Conservation (phyloP, 139 green algal genomes). For the Spirogloea muscicola region DNA sequence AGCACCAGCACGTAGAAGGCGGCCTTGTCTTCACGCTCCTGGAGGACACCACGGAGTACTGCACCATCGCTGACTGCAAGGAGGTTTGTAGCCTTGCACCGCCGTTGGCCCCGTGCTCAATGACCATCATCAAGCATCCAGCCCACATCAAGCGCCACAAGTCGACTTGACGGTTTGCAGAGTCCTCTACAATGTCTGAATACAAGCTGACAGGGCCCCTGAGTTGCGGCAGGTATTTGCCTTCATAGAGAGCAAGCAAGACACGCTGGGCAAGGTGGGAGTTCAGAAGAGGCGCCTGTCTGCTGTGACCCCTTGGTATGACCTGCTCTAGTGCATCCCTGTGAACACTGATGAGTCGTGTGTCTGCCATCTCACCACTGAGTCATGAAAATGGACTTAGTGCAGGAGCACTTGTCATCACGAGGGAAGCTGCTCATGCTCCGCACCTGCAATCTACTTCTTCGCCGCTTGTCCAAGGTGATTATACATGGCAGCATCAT, state of each 20-base stretch:
- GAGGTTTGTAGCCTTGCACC: constrained; percentile 5
- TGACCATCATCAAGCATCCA: neutral
- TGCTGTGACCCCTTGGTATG: too few relatives aligned
- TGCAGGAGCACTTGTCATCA: too few relatives aligned
- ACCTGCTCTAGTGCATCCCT: too few relatives aligned
- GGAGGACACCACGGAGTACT: constrained; percentile 27
- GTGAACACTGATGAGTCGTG: too few relatives aligned
- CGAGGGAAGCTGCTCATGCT: constrained; percentile 56
- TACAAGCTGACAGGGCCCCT: neutral
- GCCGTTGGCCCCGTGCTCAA: neutral
- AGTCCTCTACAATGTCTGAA: neutral
- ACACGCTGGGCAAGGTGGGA: constrained; percentile 19
- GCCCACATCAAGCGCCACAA: too few relatives aligned
- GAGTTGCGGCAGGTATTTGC: constrained; percentile 24
- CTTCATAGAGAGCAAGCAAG: constrained; percentile 37
- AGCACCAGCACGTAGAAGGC: neutral
- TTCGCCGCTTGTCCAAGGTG: constrained; percentile 57
- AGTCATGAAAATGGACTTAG: too few relatives aligned
- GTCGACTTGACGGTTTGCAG: constrained; percentile 4
- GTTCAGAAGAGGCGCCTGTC: too few relatives aligned
- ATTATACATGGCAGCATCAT: too few relatives aligned
- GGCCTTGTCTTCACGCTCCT: constrained; percentile 23
- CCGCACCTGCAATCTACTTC: constrained; percentile 62
- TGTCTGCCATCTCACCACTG: too few relatives aligned
- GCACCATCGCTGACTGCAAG: constrained; percentile 24